Percentiles rank a stretch among this genome's conserved stretches.
Conservation (phyloP, 2,329 filamentous ascomycete species). For the Penicillium sp. region DNA sequence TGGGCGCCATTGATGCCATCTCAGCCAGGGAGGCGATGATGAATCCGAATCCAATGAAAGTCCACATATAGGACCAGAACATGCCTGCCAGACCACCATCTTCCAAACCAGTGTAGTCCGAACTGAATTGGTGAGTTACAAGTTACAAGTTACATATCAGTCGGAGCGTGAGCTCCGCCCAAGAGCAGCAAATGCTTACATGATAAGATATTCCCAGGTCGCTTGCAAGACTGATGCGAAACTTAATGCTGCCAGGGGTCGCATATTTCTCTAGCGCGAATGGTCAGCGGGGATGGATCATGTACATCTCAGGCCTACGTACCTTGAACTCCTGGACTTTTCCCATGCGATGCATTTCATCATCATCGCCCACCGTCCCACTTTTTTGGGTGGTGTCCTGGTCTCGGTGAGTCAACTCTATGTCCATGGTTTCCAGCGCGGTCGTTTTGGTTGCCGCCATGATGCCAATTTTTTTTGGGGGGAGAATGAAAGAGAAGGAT, state of each 20-base stretch:
- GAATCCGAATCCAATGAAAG: slow-evolving; percentile 68
- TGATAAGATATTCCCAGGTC: slow-evolving; percentile 38
- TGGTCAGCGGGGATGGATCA: not conserved
- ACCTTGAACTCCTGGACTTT: slow-evolving; percentile 33
- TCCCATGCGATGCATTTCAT: slow-evolving; percentile 32
- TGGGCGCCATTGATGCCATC: slow-evolving; percentile 48
- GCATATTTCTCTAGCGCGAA: slow-evolving; percentile 31
- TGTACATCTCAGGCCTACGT: not conserved
- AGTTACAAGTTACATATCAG: too few relatives aligned
- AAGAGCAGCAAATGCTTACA: slow-evolving; percentile 16
- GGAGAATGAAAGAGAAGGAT: not conserved
- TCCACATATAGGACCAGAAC: slow-evolving; percentile 37
- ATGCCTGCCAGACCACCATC: slow-evolving; percentile 29
- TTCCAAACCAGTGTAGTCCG: slow-evolving; percentile 24
- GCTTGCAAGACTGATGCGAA: slow-evolving; percentile 38
- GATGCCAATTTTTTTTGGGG: not conserved
- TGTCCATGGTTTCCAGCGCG: not conserved
- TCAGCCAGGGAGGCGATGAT: slow-evolving; percentile 64
- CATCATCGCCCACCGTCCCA: slow-evolving; percentile 20
- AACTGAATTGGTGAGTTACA: slow-evolving; percentile 11
- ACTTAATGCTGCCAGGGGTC: slow-evolving; percentile 35
- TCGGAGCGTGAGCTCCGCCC: too few relatives aligned
- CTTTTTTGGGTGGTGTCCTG: not conserved
- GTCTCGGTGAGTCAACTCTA: not conserved
- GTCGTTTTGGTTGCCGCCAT: not conserved